phyloP scores from a whole-genome alignment of 169 alveolate genomes.

The Eimeria necatrix region DNA sequence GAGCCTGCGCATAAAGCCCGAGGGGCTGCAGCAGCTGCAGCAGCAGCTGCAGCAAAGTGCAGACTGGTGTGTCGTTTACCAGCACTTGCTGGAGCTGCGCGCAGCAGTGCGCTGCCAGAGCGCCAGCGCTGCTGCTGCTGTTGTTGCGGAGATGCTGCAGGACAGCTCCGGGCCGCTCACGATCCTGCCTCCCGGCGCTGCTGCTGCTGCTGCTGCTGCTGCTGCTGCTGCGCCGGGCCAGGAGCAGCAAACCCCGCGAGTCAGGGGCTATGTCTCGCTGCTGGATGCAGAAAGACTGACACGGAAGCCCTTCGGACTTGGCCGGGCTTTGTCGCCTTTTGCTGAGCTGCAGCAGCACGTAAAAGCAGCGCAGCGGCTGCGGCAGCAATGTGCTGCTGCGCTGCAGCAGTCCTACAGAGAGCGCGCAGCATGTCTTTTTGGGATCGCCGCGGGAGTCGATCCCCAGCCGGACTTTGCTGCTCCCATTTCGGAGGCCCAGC shows the following conservation, averaged over 20 bases:
- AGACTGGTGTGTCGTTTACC: conserved; percentile 77
- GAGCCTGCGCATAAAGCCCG: conserved; percentile 57
- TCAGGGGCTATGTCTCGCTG: conserved; percentile 66
- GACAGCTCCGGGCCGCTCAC: conserved; percentile 61
- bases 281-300: conserved; percentile 77
- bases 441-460: conserved; percentile 76
- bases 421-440: conserved; percentile 76
- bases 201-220: conserved; percentile 44
- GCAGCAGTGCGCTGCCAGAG: conserved; percentile 69
- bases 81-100: conserved; percentile 77
- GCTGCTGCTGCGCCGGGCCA: conserved; percentile 47
- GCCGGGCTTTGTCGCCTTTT: conserved; percentile 59
- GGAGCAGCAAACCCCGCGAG: conserved; percentile 52
- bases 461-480: conserved; percentile 65
- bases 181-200: conserved; percentile 72
- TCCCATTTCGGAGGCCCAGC: conserved; percentile 54
- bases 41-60: conserved; percentile 79
- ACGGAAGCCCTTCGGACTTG: conserved; percentile 76
- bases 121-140: conserved; percentile 76
- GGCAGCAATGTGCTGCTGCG: conserved; percentile 67
- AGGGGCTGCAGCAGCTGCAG: conserved; percentile 75
- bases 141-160: conserved; percentile 60
- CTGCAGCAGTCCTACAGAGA: conserved; percentile 80
- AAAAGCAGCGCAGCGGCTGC: conserved; percentile 60
- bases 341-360: conserved; percentile 74